A percentile compares a stretch with the other conserved stretches of the same genome.
These are phyloP conservation scores for Lippia alba DNA, from an alignment of 305 asterid genomes.

Conservation along the genomic window DNA sequence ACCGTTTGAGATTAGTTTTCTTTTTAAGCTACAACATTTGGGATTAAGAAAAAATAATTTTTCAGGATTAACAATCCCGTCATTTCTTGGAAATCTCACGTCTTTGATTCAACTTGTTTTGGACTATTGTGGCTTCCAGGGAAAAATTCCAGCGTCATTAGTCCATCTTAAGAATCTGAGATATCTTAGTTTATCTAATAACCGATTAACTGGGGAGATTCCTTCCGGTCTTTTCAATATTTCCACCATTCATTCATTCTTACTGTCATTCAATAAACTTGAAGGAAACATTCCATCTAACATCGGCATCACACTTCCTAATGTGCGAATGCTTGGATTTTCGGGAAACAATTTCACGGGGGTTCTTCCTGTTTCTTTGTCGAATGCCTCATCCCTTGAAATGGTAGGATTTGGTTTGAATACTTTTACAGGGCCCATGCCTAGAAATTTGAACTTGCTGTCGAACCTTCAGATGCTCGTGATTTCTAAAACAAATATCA, in stretches of 20 bases:
- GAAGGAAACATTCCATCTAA: constrained; percentile 29
- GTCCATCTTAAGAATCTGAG: constrained; percentile 11
- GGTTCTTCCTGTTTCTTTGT: constrained; percentile 28
- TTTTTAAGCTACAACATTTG: constrained; percentile 26
- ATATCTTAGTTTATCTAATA: not conserved
- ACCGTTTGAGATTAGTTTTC: constrained; percentile 32
- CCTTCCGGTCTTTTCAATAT: constrained; percentile 36
- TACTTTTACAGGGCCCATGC: constrained; percentile 20
- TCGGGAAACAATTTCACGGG: constrained; percentile 26
- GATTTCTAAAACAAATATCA: not conserved
- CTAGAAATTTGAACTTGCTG: constrained; percentile 8
- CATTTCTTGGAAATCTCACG: constrained; percentile 36
- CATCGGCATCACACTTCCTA: constrained; percentile 23
- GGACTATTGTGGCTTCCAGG: constrained; percentile 26
- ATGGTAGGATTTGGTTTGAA: not conserved
- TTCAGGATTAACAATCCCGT: constrained; percentile 38
- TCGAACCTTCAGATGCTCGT: not conserved
- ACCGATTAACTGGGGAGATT: constrained; percentile 28
- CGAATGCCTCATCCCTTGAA: constrained; percentile 28
- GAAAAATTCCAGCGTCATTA: constrained; percentile 39
- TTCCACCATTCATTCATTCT: constrained; percentile 4
- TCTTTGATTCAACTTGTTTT: constrained; percentile 14
- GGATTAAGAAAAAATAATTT: constrained; percentile 24
- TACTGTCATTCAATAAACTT: constrained; percentile 25
- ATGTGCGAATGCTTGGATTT: constrained; percentile 11